phyloP scores from a whole-genome alignment of 345 rosid genomes.

The Ceriops tagal region DNA sequence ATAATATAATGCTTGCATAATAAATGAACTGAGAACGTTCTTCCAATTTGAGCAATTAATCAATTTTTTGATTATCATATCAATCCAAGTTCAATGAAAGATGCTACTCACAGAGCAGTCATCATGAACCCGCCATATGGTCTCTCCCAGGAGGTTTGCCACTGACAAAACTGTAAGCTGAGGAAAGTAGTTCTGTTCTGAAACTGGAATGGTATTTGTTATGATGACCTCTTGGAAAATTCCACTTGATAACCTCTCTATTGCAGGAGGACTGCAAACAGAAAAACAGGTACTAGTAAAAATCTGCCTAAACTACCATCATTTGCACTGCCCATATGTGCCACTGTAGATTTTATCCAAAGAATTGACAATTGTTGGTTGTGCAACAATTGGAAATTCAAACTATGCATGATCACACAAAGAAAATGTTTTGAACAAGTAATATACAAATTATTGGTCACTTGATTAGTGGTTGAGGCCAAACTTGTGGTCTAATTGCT shows the following conservation, averaged over 20 bases:
- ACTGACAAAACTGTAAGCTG: slow-evolving; percentile 90
- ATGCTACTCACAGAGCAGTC: slow-evolving; percentile 80
- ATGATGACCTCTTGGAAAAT: slow-evolving; percentile 94
- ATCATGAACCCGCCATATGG: slow-evolving; percentile 97
- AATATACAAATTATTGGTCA: not conserved
- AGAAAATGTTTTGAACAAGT: not conserved
- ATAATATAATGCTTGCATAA: slow-evolving; percentile 5
- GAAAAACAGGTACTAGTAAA: slow-evolving; percentile 2
- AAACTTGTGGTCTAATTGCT: not conserved
- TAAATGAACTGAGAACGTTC: slow-evolving; percentile 1
- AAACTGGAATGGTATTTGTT: slow-evolving; percentile 88
- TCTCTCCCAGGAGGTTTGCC: slow-evolving; percentile 94
- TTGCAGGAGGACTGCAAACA: slow-evolving; percentile 81
- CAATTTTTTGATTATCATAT: slow-evolving; percentile 6
- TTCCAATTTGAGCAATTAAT: slow-evolving; percentile 8
- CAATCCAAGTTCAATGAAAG: slow-evolving; percentile 21
- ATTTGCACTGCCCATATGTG: slow-evolving; percentile 1
- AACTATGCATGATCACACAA: not conserved
- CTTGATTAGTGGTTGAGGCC: not conserved
- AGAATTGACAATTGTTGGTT: too few relatives aligned
- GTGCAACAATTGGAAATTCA: not conserved
- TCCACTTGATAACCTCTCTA: slow-evolving; percentile 86
- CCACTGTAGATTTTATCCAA: not conserved
- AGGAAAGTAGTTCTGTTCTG: slow-evolving; percentile 79
- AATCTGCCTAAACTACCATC: slow-evolving; percentile 4